These are phyloP conservation scores for Rhizomucor pusillus DNA, from an alignment of 371 early-diverging fungal genomes.

Conservation along the genomic window DNA sequence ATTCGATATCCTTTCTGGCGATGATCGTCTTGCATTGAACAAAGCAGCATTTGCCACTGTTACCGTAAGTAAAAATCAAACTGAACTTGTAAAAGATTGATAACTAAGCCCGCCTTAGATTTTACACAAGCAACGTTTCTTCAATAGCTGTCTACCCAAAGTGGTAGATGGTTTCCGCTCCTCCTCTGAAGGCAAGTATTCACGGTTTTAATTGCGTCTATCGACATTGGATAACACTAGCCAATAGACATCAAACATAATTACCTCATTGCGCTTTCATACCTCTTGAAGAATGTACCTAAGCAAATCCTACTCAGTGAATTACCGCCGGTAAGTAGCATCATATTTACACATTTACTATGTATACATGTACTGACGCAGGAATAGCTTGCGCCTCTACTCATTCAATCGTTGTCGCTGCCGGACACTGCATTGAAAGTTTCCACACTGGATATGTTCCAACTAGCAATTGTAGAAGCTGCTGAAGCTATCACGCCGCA, in stretches of 20 bases:
- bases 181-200: constrained; percentile 56
- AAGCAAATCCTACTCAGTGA: constrained; percentile 79
- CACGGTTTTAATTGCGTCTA: constrained; percentile 64
- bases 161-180: constrained; percentile 63
- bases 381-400: constrained; percentile 67
- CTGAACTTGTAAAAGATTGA: not conserved
- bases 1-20: constrained; percentile 67
- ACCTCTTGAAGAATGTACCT: constrained; percentile 77
- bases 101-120: constrained; percentile 66
- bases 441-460: constrained; percentile 75
- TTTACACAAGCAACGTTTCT: constrained; percentile 83
- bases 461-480: constrained; percentile 59
- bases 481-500: constrained; percentile 62
- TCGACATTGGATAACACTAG: constrained; percentile 35
- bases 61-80: constrained; percentile 59
- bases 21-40: constrained; percentile 66
- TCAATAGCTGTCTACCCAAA: constrained; percentile 68
- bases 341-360: not conserved
- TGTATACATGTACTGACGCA: not conserved
- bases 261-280: constrained; percentile 77
- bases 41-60: constrained; percentile 67
- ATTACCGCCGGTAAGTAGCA: constrained; percentile 62
- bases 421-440: constrained; percentile 64
- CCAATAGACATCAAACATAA: constrained; percentile 54
- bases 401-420: constrained; percentile 67